Evolutionary conservation across 1,284 basidiomycete genomes (phyloP), one percentile per base, ranked within the genome.

Genomic region (Ceratobasidium sp.): DNA sequence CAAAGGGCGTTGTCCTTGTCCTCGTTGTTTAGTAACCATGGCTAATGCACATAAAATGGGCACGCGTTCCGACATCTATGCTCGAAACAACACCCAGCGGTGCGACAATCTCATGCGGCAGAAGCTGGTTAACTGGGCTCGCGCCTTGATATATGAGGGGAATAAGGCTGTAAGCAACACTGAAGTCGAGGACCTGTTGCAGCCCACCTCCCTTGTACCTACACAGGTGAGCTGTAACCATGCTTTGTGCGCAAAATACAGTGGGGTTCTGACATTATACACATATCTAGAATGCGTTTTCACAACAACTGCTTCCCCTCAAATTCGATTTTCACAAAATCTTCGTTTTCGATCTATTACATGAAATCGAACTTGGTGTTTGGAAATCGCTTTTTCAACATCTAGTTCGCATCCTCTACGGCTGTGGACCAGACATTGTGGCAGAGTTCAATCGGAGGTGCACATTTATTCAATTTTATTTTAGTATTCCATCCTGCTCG

Each of bases 301-400:
- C 64, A 3, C 30, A 14, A 46, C 38, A 6, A 25, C 56, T 51
- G 18, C 25, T 36, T 5, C 42, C 16, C 18, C 40, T 60, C 25
- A 36, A 21, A 4, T 73, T 73, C 38, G 38, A 69, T 40, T 73
- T 44, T 33, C 53, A 42, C 25, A 40, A 48, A 1, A 73, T 73
- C 9, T 42, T 73, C 14, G 72, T 70, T 23, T 38, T 69, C n/a
- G 82, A 83, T 72, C 18, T 82, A 8, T 53, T 83, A 73, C 82
- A 83, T 63, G 79, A 83, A 71, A 76, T 81, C 40, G 81, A 83
- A 70, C 74, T 83, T 0, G 82, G 82, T 0, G 77, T 81, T 0
- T 83, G 82, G 81, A 82, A 81, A 66, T 62, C 73, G 0, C 23
- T 81, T 0, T 78, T 82, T 36, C 77, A 69, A 0, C 82, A 83